phyloP scores from a whole-genome alignment of 2,329 filamentous ascomycete species.

The Microdochium trichocladiopsis region DNA sequence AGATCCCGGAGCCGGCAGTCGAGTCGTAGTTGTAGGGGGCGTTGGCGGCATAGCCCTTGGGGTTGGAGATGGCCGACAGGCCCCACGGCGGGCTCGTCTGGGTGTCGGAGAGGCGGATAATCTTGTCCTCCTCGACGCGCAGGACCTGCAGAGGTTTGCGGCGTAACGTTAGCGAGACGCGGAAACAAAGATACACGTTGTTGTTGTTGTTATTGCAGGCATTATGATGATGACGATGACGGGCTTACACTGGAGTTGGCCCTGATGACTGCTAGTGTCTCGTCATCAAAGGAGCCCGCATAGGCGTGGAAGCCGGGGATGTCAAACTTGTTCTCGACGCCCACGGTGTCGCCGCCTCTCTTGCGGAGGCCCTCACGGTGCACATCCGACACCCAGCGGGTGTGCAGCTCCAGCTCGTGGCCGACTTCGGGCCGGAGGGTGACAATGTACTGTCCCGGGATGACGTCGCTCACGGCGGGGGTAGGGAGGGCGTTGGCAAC shows the following conservation, averaged over 20 bases:
- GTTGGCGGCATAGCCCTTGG: not conserved
- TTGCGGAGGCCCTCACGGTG: not conserved
- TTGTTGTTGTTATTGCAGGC: not conserved
- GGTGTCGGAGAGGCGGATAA: not conserved
- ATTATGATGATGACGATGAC: not conserved
- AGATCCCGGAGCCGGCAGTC: slow-evolving; percentile 10
- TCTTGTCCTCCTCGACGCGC: slow-evolving; percentile 1
- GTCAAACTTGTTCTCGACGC: not conserved
- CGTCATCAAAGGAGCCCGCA: slow-evolving; percentile 2
- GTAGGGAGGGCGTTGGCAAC: not conserved
- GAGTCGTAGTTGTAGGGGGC: slow-evolving; percentile 8
- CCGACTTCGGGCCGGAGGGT: not conserved
- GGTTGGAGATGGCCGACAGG: slow-evolving; percentile 13
- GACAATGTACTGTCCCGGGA: not conserved
- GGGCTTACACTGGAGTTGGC: not conserved
- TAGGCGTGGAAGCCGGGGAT: slow-evolving; percentile 1
- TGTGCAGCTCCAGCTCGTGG: not conserved
- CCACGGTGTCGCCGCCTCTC: not conserved
- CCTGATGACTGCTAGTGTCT: not conserved
- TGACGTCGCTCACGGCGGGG: not conserved
- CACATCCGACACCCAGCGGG: not conserved
- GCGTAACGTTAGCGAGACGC: slow-evolving; percentile 31
- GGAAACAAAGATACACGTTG: slow-evolving; percentile 17
- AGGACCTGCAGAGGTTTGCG: slow-evolving; percentile 38
- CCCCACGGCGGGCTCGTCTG: slow-evolving; percentile 10